Percentiles rank a stretch among this genome's conserved stretches.
phyloP scores from a whole-genome alignment of 2,329 filamentous ascomycete species.

The Periconia macrospinosa region DNA sequence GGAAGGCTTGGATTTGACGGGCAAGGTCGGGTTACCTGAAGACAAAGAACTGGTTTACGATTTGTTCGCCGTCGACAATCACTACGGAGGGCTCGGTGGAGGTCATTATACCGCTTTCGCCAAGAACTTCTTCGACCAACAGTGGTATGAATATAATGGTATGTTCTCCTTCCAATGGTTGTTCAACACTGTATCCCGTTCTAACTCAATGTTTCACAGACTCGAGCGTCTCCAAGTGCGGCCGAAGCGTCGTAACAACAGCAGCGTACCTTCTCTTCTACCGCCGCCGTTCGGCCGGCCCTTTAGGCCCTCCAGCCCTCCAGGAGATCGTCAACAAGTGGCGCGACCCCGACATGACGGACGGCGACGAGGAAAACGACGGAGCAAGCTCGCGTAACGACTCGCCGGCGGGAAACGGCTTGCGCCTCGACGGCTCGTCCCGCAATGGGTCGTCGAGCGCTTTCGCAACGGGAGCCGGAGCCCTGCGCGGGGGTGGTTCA shows the following conservation, averaged over 20 bases:
- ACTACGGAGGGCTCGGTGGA: slow-evolving; percentile 89
- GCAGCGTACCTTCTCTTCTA: slow-evolving; percentile 96
- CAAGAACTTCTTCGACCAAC: slow-evolving; percentile 83
- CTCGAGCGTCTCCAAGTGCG: slow-evolving; percentile 67
- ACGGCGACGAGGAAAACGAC: slow-evolving; percentile 44
- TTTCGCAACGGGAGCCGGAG: slow-evolving; percentile 73
- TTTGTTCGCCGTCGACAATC: slow-evolving; percentile 92
- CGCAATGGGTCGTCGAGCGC: slow-evolving; percentile 89
- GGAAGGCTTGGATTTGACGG: slow-evolving; percentile 79
- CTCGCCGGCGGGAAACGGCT: slow-evolving; percentile 74
- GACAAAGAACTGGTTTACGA: slow-evolving; percentile 86
- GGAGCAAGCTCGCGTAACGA: slow-evolving; percentile 26
- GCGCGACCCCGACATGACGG: slow-evolving; percentile 47
- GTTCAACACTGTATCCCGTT: neutral
- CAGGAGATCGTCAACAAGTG: slow-evolving; percentile 69
- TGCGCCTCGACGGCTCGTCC: slow-evolving; percentile 85
- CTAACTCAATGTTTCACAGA: slow-evolving; percentile 62
- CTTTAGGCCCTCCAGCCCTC: slow-evolving; percentile 79
- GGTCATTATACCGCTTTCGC: slow-evolving; percentile 96
- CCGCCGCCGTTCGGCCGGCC: slow-evolving; percentile 74
- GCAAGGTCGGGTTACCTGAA: slow-evolving; percentile 77
- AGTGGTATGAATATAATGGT: slow-evolving; percentile 99
- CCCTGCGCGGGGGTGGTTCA: slow-evolving; percentile 42
- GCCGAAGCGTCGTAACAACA: slow-evolving; percentile 66
- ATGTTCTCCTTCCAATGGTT: slow-evolving; percentile 16